Evolutionary conservation across 495 filamentous ascomycete genomes (phyloP), one percentile per base, ranked within the genome.

Genomic region (Extremus antarcticus): DNA sequence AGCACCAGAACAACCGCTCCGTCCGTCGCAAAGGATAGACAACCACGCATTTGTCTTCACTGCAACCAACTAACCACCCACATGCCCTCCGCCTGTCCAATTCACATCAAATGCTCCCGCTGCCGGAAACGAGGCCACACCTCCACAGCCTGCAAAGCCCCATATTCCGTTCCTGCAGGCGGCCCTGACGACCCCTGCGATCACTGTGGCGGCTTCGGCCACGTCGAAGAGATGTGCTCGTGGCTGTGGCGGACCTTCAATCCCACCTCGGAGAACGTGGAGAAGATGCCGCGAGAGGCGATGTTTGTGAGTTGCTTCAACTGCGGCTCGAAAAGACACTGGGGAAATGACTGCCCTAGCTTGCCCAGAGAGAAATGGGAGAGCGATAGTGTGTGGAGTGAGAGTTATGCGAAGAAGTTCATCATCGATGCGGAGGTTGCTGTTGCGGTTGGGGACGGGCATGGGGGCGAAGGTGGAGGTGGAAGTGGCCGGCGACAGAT

Each of bases 151-250:
- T 61, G 58, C 43, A 20, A 4, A 7, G 13, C 38, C 50, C 52
- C 19, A 40, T 1, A 24, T n/a, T 9, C 16, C 7, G n/a, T 45
- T 7, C 8, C 15, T 17, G 7, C 41, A 7, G 41, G 41, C 15
- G 41, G 41, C 4, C 41, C 41, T 7, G n/a, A 21, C 41, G 41
- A 45, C 25, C 19, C 54, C 1, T 53, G 49, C 39, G 48, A 57
- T 21, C 1, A 19, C 2, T 61, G 59, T 35, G 46, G 53, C 22
- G 38, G 47, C 21, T 57, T 43, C 50, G 41, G 45, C 10, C 59
- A 61, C 25, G 16, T 47, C 17, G 59, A 58, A 32, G 55, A 58
- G 21, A 50, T 48, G n/a, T 61, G 59, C 51, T 41, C 55, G 2
- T 29, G 10, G 9, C 23, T 61, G 10, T 61, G 59, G 59, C 40